Conservation (phyloP, 371 early-diverging fungal species). For the Rhizomucor miehei region DNA sequence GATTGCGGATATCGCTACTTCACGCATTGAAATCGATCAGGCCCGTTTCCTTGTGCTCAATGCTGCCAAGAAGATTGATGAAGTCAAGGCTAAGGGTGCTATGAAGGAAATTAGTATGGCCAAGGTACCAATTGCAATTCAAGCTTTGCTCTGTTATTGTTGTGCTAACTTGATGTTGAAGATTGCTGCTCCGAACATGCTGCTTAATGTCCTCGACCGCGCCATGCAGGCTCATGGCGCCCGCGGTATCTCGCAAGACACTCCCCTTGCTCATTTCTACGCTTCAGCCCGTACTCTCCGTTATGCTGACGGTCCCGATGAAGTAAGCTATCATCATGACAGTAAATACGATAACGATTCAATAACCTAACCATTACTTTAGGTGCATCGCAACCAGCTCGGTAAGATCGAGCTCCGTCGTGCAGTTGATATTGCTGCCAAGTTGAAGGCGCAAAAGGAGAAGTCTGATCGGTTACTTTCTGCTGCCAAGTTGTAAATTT, state of each 20-base stretch:
- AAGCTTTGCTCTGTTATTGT: too few relatives aligned
- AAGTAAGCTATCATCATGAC: background rate
- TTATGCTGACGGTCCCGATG: constrained; percentile 82
- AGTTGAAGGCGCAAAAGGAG: constrained; percentile 33
- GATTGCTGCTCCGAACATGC: constrained; percentile 75
- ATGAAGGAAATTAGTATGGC: constrained; percentile 93
- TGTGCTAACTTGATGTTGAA: constrained; percentile 7
- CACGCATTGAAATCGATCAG: constrained; percentile 89
- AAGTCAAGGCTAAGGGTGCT: constrained; percentile 82
- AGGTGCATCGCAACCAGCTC: constrained; percentile 30
- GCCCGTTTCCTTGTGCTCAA: constrained; percentile 85
- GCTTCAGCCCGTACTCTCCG: constrained; percentile 83
- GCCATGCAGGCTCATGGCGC: constrained; percentile 95
- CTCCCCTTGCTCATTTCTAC: constrained; percentile 82
- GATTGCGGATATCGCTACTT: constrained; percentile 75
- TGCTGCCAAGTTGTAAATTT: constrained; percentile 11
- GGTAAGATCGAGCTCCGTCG: constrained; percentile 49
- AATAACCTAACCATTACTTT: background rate
- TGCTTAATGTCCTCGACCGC: constrained; percentile 72
- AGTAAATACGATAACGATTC: background rate
- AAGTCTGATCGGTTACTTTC: constrained; percentile 20
- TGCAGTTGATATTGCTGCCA: constrained; percentile 30
- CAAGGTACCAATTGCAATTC: constrained; percentile 57
- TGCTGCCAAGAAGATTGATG: constrained; percentile 91
- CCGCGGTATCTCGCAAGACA: constrained; percentile 85